Evolutionary conservation across 257 asterid genomes (phyloP).

Genomic region (Anisodus acutangulus): DNA sequence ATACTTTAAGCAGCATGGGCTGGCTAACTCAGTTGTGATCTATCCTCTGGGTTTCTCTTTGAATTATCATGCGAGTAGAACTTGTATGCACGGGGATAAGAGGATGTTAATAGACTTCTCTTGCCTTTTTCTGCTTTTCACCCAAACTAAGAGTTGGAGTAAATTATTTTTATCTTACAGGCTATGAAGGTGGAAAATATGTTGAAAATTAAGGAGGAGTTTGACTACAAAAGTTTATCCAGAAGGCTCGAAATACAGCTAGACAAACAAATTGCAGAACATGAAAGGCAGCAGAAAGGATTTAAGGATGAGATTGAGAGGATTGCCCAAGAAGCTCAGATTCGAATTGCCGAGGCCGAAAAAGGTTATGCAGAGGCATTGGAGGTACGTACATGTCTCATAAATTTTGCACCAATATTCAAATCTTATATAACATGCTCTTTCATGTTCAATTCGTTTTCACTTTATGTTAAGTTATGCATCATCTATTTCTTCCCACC

Average conservation of each 20-base stretch:
- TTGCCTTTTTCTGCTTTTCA: neutral
- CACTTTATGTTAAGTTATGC: neutral
- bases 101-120: neutral
- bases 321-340: constrained; percentile 68
- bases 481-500: neutral
- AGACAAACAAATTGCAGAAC: constrained; percentile 77
- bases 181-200: constrained; percentile 94
- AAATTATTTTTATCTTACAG: constrained; percentile 43
- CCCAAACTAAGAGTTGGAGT: neutral
- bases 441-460: neutral
- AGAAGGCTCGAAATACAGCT: constrained; percentile 76
- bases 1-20: neutral
- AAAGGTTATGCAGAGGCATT: constrained; percentile 59
- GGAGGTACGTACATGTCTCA: constrained; percentile 55
- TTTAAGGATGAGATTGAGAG: constrained; percentile 72
- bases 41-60: constrained; percentile 12
- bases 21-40: constrained; percentile 11
- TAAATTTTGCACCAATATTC: neutral
- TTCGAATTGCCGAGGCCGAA: constrained; percentile 64
- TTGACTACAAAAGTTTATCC: constrained; percentile 85
- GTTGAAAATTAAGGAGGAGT: constrained; percentile 84
- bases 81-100: constrained; percentile 19
- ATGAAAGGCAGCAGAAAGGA: constrained; percentile 77
- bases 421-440: neutral
- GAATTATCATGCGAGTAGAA: constrained; percentile 16